These are phyloP conservation scores for Gossypium trilobum DNA, from an alignment of 441 rosid species.

Conservation along the genomic window DNA sequence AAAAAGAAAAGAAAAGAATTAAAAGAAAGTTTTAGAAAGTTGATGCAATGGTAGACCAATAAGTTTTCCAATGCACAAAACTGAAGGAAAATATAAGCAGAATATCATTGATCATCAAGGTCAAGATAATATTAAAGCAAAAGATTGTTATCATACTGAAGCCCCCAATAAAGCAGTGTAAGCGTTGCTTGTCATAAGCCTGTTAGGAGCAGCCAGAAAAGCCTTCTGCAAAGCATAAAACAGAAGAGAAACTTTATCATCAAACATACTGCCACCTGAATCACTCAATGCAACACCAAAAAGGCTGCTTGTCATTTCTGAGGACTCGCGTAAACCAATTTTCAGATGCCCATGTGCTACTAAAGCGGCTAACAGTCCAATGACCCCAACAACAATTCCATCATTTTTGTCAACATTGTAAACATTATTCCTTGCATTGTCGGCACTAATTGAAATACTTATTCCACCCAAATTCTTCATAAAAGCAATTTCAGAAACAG, in stretches of 20 bases:
- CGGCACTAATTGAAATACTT: slow-evolving; percentile 83
- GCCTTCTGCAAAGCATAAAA: slow-evolving; percentile 88
- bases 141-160: slow-evolving; percentile 46
- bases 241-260: slow-evolving; percentile 84
- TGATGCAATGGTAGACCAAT: neutral
- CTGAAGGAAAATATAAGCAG: neutral
- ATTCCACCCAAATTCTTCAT: slow-evolving; percentile 78
- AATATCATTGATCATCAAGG: slow-evolving; percentile 8
- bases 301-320: slow-evolving; percentile 52
- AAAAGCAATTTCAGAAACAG: slow-evolving; percentile 53
- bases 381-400: slow-evolving; percentile 76
- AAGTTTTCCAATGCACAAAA: neutral
- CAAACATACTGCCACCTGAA: slow-evolving; percentile 81
- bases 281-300: slow-evolving; percentile 59
- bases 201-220: slow-evolving; percentile 84
- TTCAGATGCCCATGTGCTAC: slow-evolving; percentile 70
- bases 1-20: neutral
- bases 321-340: slow-evolving; percentile 41
- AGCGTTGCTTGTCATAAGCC: slow-evolving; percentile 75
- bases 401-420: slow-evolving; percentile 80
- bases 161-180: slow-evolving; percentile 87
- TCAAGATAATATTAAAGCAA: neutral
- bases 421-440: slow-evolving; percentile 91
- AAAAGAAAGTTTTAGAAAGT: neutral
- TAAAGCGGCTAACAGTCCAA: slow-evolving; percentile 80